phyloP scores from a whole-genome alignment of 1,139 yeast genomes.

The Diutina catenulata region DNA sequence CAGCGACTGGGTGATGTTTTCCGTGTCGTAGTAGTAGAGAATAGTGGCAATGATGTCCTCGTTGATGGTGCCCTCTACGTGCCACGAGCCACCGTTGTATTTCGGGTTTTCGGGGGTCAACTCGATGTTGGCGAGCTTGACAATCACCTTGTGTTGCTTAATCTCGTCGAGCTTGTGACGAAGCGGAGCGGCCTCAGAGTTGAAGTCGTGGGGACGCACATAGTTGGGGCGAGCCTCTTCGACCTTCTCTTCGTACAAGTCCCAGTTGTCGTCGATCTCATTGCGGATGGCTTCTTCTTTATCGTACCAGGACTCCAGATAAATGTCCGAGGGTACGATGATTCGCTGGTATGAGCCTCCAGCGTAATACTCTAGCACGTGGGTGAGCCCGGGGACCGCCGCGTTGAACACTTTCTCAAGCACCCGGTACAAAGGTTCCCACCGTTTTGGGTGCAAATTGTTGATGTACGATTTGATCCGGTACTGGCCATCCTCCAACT shows the following conservation, averaged over 20 bases:
- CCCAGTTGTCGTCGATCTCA: conserved; percentile 62
- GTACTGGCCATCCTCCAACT: conserved; percentile 9
- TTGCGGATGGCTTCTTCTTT: conserved; percentile 11
- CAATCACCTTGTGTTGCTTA: conserved; percentile 23
- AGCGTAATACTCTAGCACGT: too few species aligned
- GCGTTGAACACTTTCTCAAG: conserved; percentile 20
- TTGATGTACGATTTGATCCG: conserved; percentile 24
- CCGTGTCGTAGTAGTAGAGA: conserved; percentile 30
- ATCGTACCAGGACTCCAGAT: too few species aligned
- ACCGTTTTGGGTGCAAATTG: conserved; percentile 23
- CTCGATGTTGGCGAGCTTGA: conserved; percentile 30
- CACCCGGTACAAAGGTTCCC: conserved; percentile 15
- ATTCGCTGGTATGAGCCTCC: too few species aligned
- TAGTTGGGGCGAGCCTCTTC: too few species aligned
- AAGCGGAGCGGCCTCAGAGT: too few species aligned
- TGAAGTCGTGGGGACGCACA: too few species aligned
- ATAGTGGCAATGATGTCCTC: conserved; percentile 34
- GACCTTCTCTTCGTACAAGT: too few species aligned
- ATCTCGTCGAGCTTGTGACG: conserved; percentile 13
- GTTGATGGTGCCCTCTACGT: conserved; percentile 30
- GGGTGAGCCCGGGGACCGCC: conserved; percentile 21
- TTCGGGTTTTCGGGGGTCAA: conserved; percentile 29
- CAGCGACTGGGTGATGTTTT: conserved; percentile 25
- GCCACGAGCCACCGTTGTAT: conserved; percentile 35
- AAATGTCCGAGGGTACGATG: too few species aligned